phyloP scores from a whole-genome alignment of 306 rosid genomes.

The Medicago lupulina region DNA sequence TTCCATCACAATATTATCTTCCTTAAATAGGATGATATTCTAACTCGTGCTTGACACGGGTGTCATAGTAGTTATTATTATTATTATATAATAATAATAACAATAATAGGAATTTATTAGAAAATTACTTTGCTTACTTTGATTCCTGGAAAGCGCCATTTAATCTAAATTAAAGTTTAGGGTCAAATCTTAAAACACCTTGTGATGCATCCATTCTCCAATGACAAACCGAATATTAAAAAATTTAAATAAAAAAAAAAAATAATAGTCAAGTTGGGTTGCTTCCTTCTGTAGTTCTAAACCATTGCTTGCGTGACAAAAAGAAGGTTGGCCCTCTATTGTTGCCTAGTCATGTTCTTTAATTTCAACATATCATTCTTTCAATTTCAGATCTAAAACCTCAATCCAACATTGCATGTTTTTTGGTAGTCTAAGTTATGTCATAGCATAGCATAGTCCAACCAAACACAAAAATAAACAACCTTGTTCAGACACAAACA shows the following conservation, averaged over 20 bases:
- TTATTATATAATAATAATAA: too few relatives aligned
- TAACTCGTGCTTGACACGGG: too few relatives aligned
- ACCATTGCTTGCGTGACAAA: slow-evolving; percentile 48
- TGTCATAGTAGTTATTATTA: too few relatives aligned
- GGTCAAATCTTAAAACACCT: slow-evolving; percentile 42
- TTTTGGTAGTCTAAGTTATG: slow-evolving; percentile 38
- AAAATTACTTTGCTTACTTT: neutral
- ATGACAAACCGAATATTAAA: neutral
- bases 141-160: slow-evolving; percentile 53
- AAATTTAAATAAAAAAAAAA: neutral
- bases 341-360: slow-evolving; percentile 40
- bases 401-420: slow-evolving; percentile 21
- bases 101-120: neutral
- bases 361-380: slow-evolving; percentile 9
- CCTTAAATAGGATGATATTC: too few relatives aligned
- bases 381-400: slow-evolving; percentile 53
- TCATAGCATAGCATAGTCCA: slow-evolving; percentile 40
- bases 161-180: slow-evolving; percentile 41
- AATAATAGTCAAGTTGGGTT: slow-evolving; percentile 35
- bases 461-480: slow-evolving; percentile 15
- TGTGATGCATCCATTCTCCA: slow-evolving; percentile 9
- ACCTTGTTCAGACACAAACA: neutral
- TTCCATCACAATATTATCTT: too few relatives aligned
- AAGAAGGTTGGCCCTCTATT: slow-evolving; percentile 43
- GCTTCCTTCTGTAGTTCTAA: slow-evolving; percentile 4